phyloP scores from a whole-genome alignment of 495 filamentous ascomycete genomes.

The Aspergillus ellipticus region DNA sequence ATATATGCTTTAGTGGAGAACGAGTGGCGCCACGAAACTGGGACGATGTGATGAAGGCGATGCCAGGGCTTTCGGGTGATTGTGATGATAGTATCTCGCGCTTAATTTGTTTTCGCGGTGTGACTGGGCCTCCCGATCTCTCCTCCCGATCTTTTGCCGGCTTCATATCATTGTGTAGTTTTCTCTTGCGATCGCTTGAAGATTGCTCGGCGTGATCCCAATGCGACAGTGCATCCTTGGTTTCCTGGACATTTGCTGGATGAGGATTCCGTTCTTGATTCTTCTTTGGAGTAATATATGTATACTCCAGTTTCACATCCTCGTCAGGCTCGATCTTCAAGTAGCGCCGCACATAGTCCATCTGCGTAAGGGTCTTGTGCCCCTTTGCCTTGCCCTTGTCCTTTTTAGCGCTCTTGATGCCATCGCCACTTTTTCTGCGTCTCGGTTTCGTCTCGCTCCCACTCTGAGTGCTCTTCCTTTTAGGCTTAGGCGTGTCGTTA shows the following conservation, averaged over 20 bases:
- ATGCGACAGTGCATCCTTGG: neutral
- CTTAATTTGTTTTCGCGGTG: conserved; percentile 31
- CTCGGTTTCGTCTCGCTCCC: conserved; percentile 4
- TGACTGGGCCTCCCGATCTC: conserved; percentile 17
- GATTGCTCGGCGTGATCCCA: neutral
- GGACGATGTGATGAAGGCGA: conserved; percentile 39
- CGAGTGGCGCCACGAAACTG: conserved; percentile 32
- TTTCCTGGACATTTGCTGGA: neutral
- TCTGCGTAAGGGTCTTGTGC: conserved; percentile 46
- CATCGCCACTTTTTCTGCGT: conserved; percentile 19
- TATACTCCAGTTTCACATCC: conserved; percentile 37
- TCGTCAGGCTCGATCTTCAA: conserved; percentile 38
- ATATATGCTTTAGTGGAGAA: conserved; percentile 24
- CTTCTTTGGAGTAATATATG: conserved; percentile 21
- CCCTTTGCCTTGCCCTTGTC: conserved; percentile 24
- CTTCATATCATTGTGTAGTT: conserved; percentile 10
- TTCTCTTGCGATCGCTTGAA: conserved; percentile 18
- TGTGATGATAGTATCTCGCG: conserved; percentile 45
- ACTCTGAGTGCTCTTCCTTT: conserved; percentile 2
- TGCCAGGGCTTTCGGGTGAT: conserved; percentile 42
- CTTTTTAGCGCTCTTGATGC: conserved; percentile 22
- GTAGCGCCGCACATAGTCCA: conserved; percentile 43
- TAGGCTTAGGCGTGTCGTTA: conserved; percentile 10
- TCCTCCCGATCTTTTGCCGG: neutral
- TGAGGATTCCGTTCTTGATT: neutral